Evolutionary conservation across 345 rosid species (phyloP).

Genomic region (Gossypium mustelinum): DNA sequence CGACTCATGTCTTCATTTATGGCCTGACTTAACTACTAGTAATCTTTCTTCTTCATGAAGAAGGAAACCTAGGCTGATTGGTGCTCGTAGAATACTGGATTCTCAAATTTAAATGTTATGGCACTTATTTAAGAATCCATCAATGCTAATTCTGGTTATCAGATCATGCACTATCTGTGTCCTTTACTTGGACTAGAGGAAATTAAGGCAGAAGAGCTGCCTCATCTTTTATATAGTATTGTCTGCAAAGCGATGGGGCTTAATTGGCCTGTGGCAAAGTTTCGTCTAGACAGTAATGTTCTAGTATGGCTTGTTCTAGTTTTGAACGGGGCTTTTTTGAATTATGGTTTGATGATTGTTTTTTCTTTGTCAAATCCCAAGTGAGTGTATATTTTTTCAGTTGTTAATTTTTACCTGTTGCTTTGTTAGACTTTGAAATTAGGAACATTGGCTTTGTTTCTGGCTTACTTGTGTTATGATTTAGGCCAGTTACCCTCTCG

Average conservation of each 20-base stretch:
- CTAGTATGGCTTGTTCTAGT: neutral
- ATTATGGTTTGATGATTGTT: neutral
- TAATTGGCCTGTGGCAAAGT: neutral
- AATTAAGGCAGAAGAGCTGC: neutral
- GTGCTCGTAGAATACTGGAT: neutral
- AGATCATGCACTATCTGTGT: neutral
- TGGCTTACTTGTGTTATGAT: conserved; percentile 21
- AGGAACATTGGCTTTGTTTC: conserved; percentile 7
- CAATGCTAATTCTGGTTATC: neutral
- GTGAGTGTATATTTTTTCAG: neutral
- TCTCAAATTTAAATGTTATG: neutral
- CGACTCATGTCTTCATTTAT: neutral
- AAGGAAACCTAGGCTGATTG: neutral
- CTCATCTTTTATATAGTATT: neutral
- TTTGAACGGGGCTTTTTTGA: neutral
- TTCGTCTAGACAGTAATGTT: neutral
- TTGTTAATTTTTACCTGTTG: neutral
- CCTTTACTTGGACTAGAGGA: neutral
- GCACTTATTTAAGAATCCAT: neutral
- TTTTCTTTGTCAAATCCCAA: neutral
- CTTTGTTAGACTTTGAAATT: conserved; percentile 8
- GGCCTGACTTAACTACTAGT: neutral
- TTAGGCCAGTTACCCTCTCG: conserved; percentile 13
- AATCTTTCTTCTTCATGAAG: neutral
- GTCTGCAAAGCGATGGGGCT: neutral